Percentiles rank a stretch among this genome's conserved stretches.
phyloP scores from a whole-genome alignment of 768 basidiomycete genomes.

The Lepiota subincarnata region DNA sequence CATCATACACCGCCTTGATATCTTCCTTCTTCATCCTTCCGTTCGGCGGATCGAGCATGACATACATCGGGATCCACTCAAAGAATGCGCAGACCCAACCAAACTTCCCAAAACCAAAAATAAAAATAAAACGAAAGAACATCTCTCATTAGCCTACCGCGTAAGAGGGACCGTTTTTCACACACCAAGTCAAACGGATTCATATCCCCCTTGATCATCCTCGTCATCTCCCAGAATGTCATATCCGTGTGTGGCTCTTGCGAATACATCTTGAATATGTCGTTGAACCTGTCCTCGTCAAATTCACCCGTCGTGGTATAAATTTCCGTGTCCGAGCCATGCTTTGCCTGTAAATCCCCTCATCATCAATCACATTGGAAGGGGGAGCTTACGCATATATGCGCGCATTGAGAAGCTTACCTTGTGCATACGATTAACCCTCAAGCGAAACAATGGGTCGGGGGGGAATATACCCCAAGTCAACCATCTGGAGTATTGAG shows the following conservation, averaged over 20 bases:
- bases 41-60: constrained; percentile 32
- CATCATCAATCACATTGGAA: background rate
- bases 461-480: background rate
- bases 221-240: constrained; percentile 29
- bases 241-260: constrained; percentile 35
- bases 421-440: background rate
- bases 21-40: constrained; percentile 34
- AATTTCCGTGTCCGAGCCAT: constrained; percentile 37
- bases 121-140: background rate
- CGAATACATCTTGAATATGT: constrained; percentile 37
- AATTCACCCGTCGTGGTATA: constrained; percentile 35
- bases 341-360: constrained; percentile 27
- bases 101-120: constrained; percentile 31
- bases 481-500: background rate
- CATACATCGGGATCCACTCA: constrained; percentile 37
- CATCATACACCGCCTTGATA: constrained; percentile 36
- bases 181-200: constrained; percentile 32
- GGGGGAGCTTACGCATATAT: background rate
- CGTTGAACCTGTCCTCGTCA: constrained; percentile 34
- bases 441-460: background rate
- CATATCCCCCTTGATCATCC: constrained; percentile 37
- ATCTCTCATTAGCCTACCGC: background rate
- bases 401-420: background rate
- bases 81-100: constrained; percentile 36
- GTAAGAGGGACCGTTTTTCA: no score